Conservation (phyloP, 2,329 filamentous ascomycete species). For the Colletotrichum kahawae region DNA sequence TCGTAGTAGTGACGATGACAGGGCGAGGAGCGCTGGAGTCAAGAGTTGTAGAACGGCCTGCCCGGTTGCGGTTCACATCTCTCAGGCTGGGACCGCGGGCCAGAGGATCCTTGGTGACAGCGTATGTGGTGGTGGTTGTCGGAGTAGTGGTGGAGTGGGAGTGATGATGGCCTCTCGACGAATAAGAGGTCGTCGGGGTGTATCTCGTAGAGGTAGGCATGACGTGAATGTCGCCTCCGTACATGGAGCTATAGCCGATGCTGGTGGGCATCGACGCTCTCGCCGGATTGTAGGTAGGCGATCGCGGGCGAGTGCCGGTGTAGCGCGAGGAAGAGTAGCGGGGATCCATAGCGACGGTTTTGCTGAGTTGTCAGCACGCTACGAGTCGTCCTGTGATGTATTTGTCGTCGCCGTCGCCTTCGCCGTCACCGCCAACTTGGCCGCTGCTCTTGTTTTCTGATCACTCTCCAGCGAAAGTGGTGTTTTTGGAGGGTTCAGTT, state of each 20-base stretch:
- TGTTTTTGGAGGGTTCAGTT: not conserved
- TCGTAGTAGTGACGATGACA: constrained; percentile 62
- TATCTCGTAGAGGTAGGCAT: constrained; percentile 49
- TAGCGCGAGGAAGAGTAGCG: constrained; percentile 23
- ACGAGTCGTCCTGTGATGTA: not conserved
- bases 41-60: constrained; percentile 52
- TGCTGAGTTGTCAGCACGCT: not conserved
- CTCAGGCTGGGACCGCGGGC: constrained; percentile 52
- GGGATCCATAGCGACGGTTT: constrained; percentile 22
- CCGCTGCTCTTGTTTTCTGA: not conserved
- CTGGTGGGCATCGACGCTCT: constrained; percentile 59
- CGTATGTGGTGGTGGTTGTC: constrained; percentile 57
- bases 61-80: constrained; percentile 51
- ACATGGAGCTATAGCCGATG: constrained; percentile 54
- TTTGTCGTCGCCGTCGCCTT: not conserved
- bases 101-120: constrained; percentile 57
- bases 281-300: constrained; percentile 53
- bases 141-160: constrained; percentile 13
- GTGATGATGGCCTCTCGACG: constrained; percentile 20
- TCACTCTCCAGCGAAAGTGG: not conserved
- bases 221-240: constrained; percentile 59
- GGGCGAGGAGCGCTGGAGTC: constrained; percentile 56
- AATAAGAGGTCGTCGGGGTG: not conserved
- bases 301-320: constrained; percentile 32
- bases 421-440: not conserved